phyloP scores from a whole-genome alignment of 352 stramenopile species.

The Porosira glacialis region DNA sequence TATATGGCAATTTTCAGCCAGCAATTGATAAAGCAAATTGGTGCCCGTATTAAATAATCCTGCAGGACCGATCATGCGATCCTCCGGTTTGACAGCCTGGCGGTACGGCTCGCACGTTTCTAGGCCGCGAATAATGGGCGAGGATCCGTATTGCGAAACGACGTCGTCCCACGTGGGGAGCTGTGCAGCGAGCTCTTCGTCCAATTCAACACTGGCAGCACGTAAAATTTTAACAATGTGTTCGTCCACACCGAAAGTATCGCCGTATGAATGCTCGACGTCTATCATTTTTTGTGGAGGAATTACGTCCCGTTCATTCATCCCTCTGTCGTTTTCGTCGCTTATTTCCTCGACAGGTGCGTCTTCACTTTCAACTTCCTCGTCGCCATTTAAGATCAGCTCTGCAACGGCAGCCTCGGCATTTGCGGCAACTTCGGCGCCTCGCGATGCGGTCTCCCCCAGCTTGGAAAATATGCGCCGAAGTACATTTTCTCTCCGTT shows the following conservation, averaged over 20 bases:
- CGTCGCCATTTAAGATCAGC: no score
- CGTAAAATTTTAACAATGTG: constrained; percentile 41
- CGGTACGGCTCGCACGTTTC: constrained; percentile 63
- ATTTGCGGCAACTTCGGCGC: no score
- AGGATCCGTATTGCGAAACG: constrained; percentile 49
- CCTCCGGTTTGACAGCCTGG: constrained; percentile 37
- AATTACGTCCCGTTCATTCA: no score
- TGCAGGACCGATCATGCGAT: constrained; percentile 63
- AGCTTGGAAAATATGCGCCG: no score
- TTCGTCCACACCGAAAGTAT: constrained; percentile 24
- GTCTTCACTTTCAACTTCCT: no score
- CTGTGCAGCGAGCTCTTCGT: constrained; percentile 36
- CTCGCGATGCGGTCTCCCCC: no score
- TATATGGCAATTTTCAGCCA: constrained; percentile 51
- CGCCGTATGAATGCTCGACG: no score
- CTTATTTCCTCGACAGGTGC: no score
- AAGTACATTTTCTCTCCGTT: no score
- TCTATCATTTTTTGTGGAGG: no score
- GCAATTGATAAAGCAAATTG: constrained; percentile 51
- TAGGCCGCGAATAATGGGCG: constrained; percentile 57
- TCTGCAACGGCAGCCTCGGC: no score
- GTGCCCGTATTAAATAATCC: constrained; percentile 75
- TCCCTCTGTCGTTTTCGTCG: no score
- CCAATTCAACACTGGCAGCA: constrained; percentile 35
- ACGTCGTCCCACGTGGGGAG: constrained; percentile 64